Evolutionary conservation across 2,329 filamentous ascomycete genomes (phyloP).

Genomic region (Daldinia sp.): DNA sequence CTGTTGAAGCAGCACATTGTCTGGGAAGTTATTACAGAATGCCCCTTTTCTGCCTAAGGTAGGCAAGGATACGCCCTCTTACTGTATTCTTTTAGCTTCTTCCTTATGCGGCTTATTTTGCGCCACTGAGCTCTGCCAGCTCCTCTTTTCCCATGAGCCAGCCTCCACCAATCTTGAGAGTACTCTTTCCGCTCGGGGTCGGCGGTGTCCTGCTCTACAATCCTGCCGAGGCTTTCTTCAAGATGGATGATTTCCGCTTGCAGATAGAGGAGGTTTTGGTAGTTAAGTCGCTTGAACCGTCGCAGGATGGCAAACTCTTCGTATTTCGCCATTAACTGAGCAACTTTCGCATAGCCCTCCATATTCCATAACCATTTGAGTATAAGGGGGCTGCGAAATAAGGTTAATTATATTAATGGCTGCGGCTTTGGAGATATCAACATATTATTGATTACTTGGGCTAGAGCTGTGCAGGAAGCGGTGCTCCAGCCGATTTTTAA

Average conservation of each 20-base stretch:
- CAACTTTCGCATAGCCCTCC: constrained; percentile 18
- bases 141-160: constrained; percentile 2
- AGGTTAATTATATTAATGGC: neutral
- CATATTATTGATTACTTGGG: neutral
- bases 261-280: constrained; percentile 14
- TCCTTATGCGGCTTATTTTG: neutral
- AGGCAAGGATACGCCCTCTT: neutral
- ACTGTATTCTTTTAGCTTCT: neutral
- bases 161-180: neutral
- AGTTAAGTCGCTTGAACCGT: constrained; percentile 13
- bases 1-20: neutral
- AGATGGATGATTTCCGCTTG: constrained; percentile 13
- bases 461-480: neutral
- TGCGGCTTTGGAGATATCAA: neutral
- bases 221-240: constrained; percentile 6
- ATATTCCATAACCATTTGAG: neutral
- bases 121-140: neutral
- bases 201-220: constrained; percentile 1
- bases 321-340: constrained; percentile 6
- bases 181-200: constrained; percentile 3
- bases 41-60: neutral
- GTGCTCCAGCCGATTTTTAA: neutral
- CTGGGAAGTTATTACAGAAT: neutral
- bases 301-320: constrained; percentile 13
- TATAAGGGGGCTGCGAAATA: neutral